These are phyloP conservation scores for Lophiotrema nucula DNA, from an alignment of 495 filamentous ascomycete genomes.

Conservation along the genomic window DNA sequence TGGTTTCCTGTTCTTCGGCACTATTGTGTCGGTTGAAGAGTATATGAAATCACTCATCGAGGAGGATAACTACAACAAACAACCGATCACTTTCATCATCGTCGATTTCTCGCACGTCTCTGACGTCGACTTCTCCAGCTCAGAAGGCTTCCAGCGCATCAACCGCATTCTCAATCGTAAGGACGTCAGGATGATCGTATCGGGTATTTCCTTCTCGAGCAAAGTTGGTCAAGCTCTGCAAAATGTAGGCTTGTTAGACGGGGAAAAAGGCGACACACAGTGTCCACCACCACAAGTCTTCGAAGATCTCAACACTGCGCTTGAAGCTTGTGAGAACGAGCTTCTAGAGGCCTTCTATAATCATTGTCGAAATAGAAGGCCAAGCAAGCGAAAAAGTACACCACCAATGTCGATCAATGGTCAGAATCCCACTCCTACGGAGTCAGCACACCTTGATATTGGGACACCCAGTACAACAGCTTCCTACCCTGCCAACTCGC, in stretches of 20 bases:
- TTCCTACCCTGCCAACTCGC: slow-evolving; percentile 32
- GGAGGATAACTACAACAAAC: slow-evolving; percentile 70
- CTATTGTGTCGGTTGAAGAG: slow-evolving; percentile 89
- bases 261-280: slow-evolving; percentile 53
- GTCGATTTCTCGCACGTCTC: slow-evolving; percentile 86
- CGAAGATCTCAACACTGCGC: slow-evolving; percentile 83
- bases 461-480: not conserved
- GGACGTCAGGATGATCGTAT: slow-evolving; percentile 75
- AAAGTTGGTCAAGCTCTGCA: slow-evolving; percentile 74
- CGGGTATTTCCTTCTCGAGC: slow-evolving; percentile 69
- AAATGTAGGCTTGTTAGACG: slow-evolving; percentile 74
- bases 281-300: slow-evolving; percentile 64
- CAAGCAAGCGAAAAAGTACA: slow-evolving; percentile 14
- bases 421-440: not conserved
- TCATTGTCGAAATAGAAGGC: slow-evolving; percentile 2
- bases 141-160: slow-evolving; percentile 89
- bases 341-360: slow-evolving; percentile 72
- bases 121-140: slow-evolving; percentile 91
- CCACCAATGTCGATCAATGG: slow-evolving; percentile 31
- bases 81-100: slow-evolving; percentile 86
- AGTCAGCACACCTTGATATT: not conserved
- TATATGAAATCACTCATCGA: slow-evolving; percentile 77
- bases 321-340: slow-evolving; percentile 94
- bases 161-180: slow-evolving; percentile 73
- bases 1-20: slow-evolving; percentile 94